These are phyloP conservation scores for Candida freyschussii DNA, from an alignment of 1,139 yeast species.

Conservation along the genomic window DNA sequence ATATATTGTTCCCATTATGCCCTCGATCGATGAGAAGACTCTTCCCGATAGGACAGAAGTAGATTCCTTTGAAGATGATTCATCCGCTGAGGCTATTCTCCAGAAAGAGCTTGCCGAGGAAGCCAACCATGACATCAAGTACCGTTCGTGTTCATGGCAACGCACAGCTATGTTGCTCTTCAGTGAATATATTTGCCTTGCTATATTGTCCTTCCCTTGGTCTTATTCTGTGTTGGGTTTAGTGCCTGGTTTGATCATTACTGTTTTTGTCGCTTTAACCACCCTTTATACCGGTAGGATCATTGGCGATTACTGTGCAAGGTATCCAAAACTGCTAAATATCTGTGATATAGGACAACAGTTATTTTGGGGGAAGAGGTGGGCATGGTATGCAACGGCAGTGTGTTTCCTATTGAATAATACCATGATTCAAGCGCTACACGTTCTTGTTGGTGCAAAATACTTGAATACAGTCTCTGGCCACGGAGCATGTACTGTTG, in stretches of 20 bases:
- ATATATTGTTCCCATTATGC: too few relatives aligned
- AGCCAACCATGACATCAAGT: slow-evolving; percentile 37
- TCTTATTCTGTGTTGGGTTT: slow-evolving; percentile 55
- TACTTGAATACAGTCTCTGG: slow-evolving; percentile 52
- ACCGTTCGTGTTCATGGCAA: slow-evolving; percentile 52
- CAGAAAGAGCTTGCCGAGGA: slow-evolving; percentile 28
- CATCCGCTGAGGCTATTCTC: slow-evolving; percentile 28
- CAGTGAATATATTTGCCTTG: slow-evolving; percentile 58
- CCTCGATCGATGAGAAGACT: not conserved
- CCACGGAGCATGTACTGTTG: slow-evolving; percentile 48
- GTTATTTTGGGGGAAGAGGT: slow-evolving; percentile 44
- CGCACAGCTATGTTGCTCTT: slow-evolving; percentile 54
- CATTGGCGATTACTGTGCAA: slow-evolving; percentile 50
- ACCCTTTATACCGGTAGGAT: slow-evolving; percentile 52
- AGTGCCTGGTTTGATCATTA: slow-evolving; percentile 53
- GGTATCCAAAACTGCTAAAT: slow-evolving; percentile 46
- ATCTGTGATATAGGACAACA: slow-evolving; percentile 59
- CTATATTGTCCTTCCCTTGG: slow-evolving; percentile 64
- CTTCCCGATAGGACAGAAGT: not conserved
- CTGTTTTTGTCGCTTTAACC: slow-evolving; percentile 45
- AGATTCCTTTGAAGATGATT: slow-evolving; percentile 10
- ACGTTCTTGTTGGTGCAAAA: slow-evolving; percentile 56
- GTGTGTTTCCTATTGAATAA: slow-evolving; percentile 50
- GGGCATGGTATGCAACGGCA: slow-evolving; percentile 58
- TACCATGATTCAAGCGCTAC: slow-evolving; percentile 53